Percentiles rank a stretch among this genome's conserved stretches.
Evolutionary conservation across 345 rosid genomes (phyloP).

Genomic region (Firmiana major): DNA sequence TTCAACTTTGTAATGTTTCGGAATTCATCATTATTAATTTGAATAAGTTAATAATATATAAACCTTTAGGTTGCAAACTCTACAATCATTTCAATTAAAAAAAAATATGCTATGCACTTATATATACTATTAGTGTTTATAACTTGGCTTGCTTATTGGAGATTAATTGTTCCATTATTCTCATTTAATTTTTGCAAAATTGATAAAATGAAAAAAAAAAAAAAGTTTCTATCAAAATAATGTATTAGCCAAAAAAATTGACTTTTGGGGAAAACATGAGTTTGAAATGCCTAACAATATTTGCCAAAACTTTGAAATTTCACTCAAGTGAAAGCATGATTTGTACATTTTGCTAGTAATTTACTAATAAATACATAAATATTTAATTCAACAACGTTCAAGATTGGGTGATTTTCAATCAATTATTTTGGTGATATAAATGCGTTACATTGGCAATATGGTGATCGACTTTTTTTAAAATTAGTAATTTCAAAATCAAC

Average conservation of each 20-base stretch:
- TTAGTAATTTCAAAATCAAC: neutral
- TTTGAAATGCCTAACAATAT: neutral
- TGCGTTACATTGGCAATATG: neutral
- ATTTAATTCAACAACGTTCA: neutral
- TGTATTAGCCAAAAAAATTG: neutral
- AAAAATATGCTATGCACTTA: no score
- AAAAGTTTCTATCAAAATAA: neutral
- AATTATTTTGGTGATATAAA: neutral
- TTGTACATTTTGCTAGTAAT: neutral
- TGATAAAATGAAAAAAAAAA: no score
- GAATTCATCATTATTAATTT: no score
- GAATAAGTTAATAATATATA: no score
- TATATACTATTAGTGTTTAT: no score
- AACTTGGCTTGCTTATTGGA: no score
- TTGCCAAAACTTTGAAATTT: neutral
- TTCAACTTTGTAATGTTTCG: no score
- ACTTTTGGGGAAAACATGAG: neutral
- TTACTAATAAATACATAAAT: neutral
- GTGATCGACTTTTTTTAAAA: neutral
- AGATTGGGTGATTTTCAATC: neutral
- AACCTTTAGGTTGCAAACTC: no score
- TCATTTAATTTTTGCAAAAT: no score
- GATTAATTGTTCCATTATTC: no score
- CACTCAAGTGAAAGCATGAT: neutral
- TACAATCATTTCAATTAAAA: no score